A percentile compares a stretch with the other conserved stretches of the same genome.
Evolutionary conservation across 441 rosid species (phyloP).

Genomic region (Mallotus japonicus): DNA sequence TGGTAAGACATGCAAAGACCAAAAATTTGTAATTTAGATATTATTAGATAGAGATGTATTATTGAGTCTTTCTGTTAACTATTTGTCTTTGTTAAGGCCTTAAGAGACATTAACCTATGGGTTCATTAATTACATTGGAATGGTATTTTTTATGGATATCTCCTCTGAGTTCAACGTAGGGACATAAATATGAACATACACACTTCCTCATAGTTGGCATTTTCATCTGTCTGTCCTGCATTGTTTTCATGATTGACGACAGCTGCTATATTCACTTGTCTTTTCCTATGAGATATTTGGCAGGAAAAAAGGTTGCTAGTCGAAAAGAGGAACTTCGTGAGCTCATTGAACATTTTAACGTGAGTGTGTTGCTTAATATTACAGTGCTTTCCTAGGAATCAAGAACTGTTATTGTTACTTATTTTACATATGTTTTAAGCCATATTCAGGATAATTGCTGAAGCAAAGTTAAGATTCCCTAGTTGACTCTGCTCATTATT

Average conservation of each 20-base stretch:
- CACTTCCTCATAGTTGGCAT: background rate
- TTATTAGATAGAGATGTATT: background rate
- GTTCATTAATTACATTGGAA: background rate
- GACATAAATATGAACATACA: background rate
- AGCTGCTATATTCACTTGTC: conserved; percentile 14
- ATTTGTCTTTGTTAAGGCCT: background rate
- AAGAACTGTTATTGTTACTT: too few relatives aligned
- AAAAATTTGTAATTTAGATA: background rate
- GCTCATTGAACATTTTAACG: conserved; percentile 84
- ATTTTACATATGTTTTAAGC: background rate
- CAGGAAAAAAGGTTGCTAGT: conserved; percentile 68
- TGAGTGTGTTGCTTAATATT: conserved; percentile 39
- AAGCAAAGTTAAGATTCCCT: too few relatives aligned
- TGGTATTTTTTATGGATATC: background rate
- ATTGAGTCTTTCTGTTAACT: background rate
- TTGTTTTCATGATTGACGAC: conserved; percentile 1
- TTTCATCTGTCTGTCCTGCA: conserved; percentile 11
- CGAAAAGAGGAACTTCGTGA: conserved; percentile 78
- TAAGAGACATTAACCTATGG: background rate
- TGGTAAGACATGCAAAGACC: background rate
- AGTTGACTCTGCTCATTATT: too few relatives aligned
- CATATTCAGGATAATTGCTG: too few relatives aligned
- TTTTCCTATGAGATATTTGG: conserved; percentile 22
- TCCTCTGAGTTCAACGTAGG: background rate
- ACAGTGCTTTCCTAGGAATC: background rate